Evolutionary conservation across 768 basidiomycete genomes (phyloP).

Genomic region (Kwoniella sp.): DNA sequence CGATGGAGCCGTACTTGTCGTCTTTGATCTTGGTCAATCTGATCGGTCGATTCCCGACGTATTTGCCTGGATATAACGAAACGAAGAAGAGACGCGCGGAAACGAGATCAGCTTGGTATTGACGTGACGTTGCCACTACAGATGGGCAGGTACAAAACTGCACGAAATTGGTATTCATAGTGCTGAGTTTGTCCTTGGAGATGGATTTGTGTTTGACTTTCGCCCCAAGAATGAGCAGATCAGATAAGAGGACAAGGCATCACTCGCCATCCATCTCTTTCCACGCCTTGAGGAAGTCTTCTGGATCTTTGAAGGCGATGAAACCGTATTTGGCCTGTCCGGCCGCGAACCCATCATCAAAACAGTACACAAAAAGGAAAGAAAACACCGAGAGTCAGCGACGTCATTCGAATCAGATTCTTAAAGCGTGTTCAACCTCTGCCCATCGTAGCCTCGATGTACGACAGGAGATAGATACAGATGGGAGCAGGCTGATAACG

Average conservation of each 20-base stretch:
- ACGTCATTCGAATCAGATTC: neutral
- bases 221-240: no score
- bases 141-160: no score
- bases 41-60: constrained; percentile 96
- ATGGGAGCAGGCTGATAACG: no score
- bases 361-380: neutral
- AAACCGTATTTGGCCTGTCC: constrained; percentile 96
- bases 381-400: neutral
- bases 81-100: neutral
- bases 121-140: no score
- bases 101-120: neutral
- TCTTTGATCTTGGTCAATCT: constrained; percentile 92
- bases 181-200: neutral
- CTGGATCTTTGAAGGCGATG: constrained; percentile 95
- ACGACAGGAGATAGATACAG: no score
- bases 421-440: neutral
- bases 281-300: constrained; percentile 98
- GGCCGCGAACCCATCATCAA: no score
- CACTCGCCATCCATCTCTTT: constrained; percentile 96
- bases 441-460: neutral
- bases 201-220: no score
- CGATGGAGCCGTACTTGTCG: constrained; percentile 66
- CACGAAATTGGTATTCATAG: no score
- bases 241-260: neutral
- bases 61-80: constrained; percentile 62